These are phyloP conservation scores for Trichoderma semiorbis DNA, from an alignment of 2,329 filamentous ascomycete species.

Conservation along the genomic window DNA sequence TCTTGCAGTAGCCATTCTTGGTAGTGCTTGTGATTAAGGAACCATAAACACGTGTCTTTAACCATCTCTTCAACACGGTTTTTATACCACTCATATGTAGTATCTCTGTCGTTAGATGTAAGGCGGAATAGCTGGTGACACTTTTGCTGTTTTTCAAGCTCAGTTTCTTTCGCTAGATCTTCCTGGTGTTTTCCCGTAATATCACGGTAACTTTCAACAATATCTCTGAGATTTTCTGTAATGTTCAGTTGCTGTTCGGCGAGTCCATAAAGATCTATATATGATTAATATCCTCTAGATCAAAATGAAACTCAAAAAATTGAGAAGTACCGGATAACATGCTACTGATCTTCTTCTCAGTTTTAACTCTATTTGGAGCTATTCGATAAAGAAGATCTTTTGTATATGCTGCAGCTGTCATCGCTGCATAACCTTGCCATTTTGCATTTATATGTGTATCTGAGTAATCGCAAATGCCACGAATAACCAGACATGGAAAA, in stretches of 20 bases:
- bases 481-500: background rate
- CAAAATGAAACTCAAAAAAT: no score
- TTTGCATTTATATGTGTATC: accelerated
- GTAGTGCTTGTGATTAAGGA: background rate
- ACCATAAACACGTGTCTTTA: background rate
- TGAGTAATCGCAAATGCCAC: background rate
- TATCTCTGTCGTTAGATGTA: background rate
- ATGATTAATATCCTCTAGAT: no score
- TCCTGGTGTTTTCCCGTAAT: no score
- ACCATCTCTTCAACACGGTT: background rate
- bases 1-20: background rate
- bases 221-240: no score
- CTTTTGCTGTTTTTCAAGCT: background rate
- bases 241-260: background rate
- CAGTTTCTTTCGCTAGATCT: no score
- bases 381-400: background rate
- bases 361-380: accelerated
- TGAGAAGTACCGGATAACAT: no score
- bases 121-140: background rate
- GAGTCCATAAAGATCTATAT: background rate
- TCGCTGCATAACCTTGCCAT: background rate
- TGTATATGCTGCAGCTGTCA: background rate
- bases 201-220: no score
- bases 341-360: background rate
- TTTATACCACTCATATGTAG: background rate